These are phyloP conservation scores for Abortiporus biennis DNA, from an alignment of 1,284 basidiomycete species.

Conservation along the genomic window DNA sequence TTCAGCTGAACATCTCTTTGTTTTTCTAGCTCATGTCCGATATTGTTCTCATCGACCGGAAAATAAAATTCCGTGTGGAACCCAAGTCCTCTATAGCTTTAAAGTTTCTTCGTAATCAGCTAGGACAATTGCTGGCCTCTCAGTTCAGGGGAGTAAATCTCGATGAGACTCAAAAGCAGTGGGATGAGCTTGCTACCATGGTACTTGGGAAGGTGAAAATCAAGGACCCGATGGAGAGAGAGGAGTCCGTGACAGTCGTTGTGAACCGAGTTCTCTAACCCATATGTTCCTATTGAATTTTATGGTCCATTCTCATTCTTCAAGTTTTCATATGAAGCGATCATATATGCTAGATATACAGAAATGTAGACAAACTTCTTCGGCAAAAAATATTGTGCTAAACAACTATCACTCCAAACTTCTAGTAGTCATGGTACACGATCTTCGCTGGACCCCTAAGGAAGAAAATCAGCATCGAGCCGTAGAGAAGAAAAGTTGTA, in stretches of 20 bases:
- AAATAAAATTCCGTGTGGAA: conserved; percentile 68
- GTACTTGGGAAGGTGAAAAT: conserved; percentile 49
- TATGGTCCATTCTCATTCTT: no score
- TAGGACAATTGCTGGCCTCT: conserved; percentile 57
- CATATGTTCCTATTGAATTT: background rate
- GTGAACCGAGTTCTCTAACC: conserved; percentile 13
- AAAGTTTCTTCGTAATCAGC: conserved; percentile 70
- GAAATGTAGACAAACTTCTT: no score
- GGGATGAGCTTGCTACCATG: conserved; percentile 68
- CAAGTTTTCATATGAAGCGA: no score
- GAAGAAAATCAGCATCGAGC: no score
- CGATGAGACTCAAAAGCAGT: conserved; percentile 51
- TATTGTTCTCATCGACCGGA: conserved; percentile 78
- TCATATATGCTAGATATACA: no score
- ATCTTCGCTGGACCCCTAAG: no score
- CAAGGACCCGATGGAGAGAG: conserved; percentile 17
- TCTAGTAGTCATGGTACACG: no score
- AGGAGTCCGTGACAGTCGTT: conserved; percentile 23
- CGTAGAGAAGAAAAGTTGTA: no score
- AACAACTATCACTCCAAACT: no score
- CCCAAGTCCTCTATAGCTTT: conserved; percentile 78
- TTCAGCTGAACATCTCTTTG: background rate
- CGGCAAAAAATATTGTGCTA: no score
- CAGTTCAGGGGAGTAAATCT: conserved; percentile 62
- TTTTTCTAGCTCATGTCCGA: conserved; percentile 60